A percentile compares a stretch with the other conserved stretches of the same genome.
phyloP scores from a whole-genome alignment of 768 basidiomycete species.

The Boletus patriciae region DNA sequence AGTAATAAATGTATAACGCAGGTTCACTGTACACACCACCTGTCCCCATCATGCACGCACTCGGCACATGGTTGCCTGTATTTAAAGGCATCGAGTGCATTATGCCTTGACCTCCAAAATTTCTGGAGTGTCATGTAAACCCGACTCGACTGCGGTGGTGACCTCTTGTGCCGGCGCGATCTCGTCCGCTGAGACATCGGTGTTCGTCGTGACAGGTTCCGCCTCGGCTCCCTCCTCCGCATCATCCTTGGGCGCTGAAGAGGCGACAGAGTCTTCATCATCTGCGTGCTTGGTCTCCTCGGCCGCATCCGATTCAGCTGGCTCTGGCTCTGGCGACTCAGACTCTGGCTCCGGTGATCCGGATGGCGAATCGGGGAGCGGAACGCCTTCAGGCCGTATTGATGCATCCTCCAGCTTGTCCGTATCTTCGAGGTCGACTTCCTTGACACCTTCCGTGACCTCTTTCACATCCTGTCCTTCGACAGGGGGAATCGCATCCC shows the following conservation, averaged over 20 bases:
- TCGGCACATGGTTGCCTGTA: constrained; percentile 23
- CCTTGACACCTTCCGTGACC: constrained; percentile 67
- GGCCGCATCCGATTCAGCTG: background rate
- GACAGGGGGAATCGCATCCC: constrained; percentile 19
- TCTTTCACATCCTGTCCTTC: constrained; percentile 59
- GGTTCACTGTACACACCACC: background rate
- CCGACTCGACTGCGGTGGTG: constrained; percentile 3
- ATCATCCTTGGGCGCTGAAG: constrained; percentile 16
- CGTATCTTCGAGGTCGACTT: constrained; percentile 59
- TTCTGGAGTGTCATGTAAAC: constrained; percentile 10
- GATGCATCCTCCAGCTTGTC: constrained; percentile 11
- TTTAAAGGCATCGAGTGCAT: constrained; percentile 13
- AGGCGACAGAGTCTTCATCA: constrained; percentile 25
- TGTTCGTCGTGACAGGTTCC: background rate
- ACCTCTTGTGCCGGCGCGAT: constrained; percentile 4
- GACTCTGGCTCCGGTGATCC: constrained; percentile 21
- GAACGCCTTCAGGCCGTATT: constrained; percentile 33
- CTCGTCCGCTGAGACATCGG: constrained; percentile 4
- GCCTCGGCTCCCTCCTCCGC: constrained; percentile 6
- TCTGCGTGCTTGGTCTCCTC: constrained; percentile 12
- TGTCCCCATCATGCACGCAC: background rate
- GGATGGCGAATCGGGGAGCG: constrained; percentile 41
- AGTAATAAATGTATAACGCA: constrained; percentile 11
- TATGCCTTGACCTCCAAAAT: constrained; percentile 23
- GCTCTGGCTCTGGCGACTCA: constrained; percentile 7